Conservation (phyloP, 495 filamentous ascomycete genomes). For the Neurospora sp. region DNA sequence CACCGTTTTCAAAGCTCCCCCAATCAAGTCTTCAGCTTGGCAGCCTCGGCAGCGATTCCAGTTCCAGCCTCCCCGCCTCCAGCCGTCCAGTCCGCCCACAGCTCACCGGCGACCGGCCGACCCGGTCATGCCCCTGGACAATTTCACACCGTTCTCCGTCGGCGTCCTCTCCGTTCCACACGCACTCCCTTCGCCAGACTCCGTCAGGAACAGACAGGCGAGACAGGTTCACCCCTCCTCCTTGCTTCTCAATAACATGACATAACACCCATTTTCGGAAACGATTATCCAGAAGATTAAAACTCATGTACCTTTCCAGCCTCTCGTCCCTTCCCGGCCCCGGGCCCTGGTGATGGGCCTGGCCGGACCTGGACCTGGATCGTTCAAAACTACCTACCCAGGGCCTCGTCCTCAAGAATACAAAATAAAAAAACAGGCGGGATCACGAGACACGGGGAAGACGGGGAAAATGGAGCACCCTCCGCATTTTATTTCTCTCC, state of each 20-base stretch:
- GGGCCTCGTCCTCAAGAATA: background rate
- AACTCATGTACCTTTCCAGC: too few species aligned
- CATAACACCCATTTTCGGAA: background rate
- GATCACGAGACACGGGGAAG: background rate
- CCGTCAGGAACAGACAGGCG: background rate
- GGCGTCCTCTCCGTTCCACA: background rate
- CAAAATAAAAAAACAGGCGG: background rate
- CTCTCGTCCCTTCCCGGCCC: background rate
- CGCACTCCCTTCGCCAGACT: background rate
- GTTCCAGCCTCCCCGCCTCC: background rate
- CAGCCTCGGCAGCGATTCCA: background rate
- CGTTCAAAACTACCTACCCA: background rate
- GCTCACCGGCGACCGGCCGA: background rate
- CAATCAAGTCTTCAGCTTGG: background rate
- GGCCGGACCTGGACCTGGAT: background rate
- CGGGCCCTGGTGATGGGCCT: background rate
- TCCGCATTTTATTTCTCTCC: background rate
- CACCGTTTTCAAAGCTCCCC: background rate
- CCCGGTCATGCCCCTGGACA: background rate
- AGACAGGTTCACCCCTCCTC: background rate
- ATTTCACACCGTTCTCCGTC: background rate
- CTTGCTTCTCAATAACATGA: background rate
- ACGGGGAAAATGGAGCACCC: background rate
- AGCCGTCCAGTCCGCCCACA: background rate
- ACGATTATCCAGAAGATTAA: too few species aligned